These are phyloP conservation scores for Xylogone sp. DNA, from an alignment of 2,329 filamentous ascomycete species.

Conservation along the genomic window DNA sequence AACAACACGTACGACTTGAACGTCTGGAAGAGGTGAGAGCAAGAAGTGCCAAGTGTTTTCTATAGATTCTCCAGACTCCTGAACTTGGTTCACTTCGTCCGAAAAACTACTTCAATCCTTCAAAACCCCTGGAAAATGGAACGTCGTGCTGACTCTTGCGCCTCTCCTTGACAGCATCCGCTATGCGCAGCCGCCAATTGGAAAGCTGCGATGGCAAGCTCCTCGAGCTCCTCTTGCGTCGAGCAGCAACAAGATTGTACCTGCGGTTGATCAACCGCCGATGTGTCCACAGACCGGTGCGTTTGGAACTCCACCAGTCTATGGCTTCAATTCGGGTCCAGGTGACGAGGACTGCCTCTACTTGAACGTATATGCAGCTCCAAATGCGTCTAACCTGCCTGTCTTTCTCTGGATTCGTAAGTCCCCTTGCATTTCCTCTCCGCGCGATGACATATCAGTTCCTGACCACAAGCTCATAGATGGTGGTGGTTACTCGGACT, in stretches of 20 bases:
- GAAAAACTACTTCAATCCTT: too few relatives aligned
- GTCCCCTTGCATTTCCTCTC: not conserved
- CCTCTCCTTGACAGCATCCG: constrained; percentile 24
- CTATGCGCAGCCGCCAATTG: constrained; percentile 31
- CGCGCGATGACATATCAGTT: not conserved
- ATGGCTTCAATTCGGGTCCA: constrained; percentile 20
- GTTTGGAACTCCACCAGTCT: constrained; percentile 24
- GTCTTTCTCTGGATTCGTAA: constrained; percentile 36
- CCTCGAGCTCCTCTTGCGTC: constrained; percentile 21
- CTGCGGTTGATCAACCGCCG: constrained; percentile 23
- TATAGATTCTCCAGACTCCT: too few relatives aligned
- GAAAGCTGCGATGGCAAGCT: constrained; percentile 29
- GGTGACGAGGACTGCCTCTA: constrained; percentile 32
- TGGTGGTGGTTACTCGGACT: constrained; percentile 29
- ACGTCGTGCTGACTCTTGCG: too few relatives aligned
- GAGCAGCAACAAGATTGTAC: constrained; percentile 20
- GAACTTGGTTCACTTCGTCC: too few relatives aligned
- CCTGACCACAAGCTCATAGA: constrained; percentile 30
- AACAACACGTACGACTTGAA: constrained; percentile 37
- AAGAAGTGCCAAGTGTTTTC: not conserved
- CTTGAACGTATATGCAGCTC: constrained; percentile 32
- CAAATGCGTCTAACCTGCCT: constrained; percentile 30
- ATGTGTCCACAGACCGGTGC: constrained; percentile 30
- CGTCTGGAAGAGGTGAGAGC: constrained; percentile 40
- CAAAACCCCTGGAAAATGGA: too few relatives aligned